These are phyloP conservation scores for Schizosaccharomyces octosporus DNA, from an alignment of 805 yeast genomes.

Conservation along the genomic window DNA sequence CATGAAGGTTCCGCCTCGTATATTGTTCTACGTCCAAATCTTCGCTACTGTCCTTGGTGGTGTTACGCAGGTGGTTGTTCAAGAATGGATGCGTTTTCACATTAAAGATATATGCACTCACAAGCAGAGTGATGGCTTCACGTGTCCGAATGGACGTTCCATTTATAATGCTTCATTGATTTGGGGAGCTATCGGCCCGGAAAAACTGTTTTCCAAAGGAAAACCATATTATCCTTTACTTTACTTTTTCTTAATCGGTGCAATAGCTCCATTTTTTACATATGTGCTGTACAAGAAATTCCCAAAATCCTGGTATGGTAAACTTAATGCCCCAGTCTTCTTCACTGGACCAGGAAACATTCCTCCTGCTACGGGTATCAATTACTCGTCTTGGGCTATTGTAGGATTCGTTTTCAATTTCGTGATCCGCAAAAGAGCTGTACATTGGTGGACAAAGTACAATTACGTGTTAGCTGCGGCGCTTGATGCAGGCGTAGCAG, in stretches of 20 bases:
- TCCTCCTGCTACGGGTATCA: conserved; percentile 55
- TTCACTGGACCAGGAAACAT: conserved; percentile 32
- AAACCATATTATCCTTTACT: conserved; percentile 29
- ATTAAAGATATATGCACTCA: conserved; percentile 21
- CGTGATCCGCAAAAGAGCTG: conserved; percentile 25
- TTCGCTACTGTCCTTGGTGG: conserved; percentile 22
- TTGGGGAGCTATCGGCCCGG: conserved; percentile 47
- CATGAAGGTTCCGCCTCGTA: conserved; percentile 35
- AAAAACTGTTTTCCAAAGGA: conserved; percentile 25
- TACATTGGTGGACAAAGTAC: conserved; percentile 56
- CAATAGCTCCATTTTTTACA: conserved; percentile 19
- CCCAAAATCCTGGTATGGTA: conserved; percentile 20
- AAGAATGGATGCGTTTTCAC: conserved; percentile 19
- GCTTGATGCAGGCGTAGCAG: conserved; percentile 41
- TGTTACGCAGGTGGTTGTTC: conserved; percentile 20
- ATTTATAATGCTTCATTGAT: conserved; percentile 32
- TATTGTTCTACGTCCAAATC: conserved; percentile 29
- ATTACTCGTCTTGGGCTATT: conserved; percentile 30
- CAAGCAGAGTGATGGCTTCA: conserved; percentile 21
- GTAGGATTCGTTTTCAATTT: conserved; percentile 35
- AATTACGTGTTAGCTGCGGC: conserved; percentile 44
- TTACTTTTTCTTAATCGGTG: conserved; percentile 39
- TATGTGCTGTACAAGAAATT: conserved; percentile 17
- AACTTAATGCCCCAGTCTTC: conserved; percentile 44
- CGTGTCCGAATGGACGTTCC: conserved; percentile 22